A percentile compares a stretch with the other conserved stretches of the same genome.
phyloP scores from a whole-genome alignment of 2,329 filamentous ascomycete genomes.

The Tothia fuscella region DNA sequence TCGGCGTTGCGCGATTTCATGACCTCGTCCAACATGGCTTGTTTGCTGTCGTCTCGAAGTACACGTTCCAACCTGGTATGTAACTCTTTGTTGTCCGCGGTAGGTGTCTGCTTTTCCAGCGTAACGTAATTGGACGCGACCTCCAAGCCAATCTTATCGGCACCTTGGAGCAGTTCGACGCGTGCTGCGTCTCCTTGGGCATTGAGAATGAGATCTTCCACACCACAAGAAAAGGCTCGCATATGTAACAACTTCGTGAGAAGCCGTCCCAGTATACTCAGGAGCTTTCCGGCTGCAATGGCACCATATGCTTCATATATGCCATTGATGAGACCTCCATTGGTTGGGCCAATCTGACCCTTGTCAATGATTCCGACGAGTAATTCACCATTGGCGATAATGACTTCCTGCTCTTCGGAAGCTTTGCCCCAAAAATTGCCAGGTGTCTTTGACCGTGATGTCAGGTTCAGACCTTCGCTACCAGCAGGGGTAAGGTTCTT shows the following conservation, averaged over 20 bases:
- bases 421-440: constrained; percentile 68
- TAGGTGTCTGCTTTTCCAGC: constrained; percentile 51
- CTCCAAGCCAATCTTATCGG: constrained; percentile 58
- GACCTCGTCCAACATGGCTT: constrained; percentile 77
- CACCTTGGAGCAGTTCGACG: constrained; percentile 54
- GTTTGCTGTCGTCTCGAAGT: constrained; percentile 80
- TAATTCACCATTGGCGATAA: constrained; percentile 78
- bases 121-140: constrained; percentile 85
- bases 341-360: constrained; percentile 78
- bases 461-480: constrained; percentile 66
- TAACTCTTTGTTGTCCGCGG: constrained; percentile 58
- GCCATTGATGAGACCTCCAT: constrained; percentile 79
- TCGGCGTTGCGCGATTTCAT: constrained; percentile 59
- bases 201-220: constrained; percentile 87
- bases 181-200: constrained; percentile 62
- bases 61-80: constrained; percentile 75
- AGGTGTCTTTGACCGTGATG: constrained; percentile 65
- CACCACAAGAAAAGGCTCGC: constrained; percentile 92
- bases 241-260: constrained; percentile 85
- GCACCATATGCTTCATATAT: constrained; percentile 91
- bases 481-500: constrained; percentile 78
- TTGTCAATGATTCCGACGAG: constrained; percentile 91
- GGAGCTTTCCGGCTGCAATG: constrained; percentile 69
- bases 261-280: constrained; percentile 80
- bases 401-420: constrained; percentile 66